Conservation (phyloP, 352 stramenopile genomes). For the Blastocystis sp. region DNA sequence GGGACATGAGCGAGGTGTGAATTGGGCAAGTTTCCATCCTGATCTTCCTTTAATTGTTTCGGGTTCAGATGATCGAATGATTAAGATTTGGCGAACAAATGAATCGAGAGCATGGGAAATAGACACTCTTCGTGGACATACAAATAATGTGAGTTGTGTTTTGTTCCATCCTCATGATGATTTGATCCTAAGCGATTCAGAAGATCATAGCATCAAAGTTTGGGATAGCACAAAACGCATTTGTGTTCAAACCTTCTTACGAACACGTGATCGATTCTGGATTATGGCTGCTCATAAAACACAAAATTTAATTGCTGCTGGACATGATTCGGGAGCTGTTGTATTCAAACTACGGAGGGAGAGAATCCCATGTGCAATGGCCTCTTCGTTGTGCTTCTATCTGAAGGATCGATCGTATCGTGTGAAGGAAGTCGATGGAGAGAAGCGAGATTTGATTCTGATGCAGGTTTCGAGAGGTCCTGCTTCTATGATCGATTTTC, state of each 20-base stretch:
- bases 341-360: constrained; percentile 97
- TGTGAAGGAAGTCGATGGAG: constrained; percentile 63
- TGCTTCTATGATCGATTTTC: constrained; percentile 78
- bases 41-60: constrained; percentile 88
- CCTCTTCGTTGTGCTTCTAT: constrained; percentile 80
- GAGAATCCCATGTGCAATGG: constrained; percentile 81
- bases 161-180: constrained; percentile 97
- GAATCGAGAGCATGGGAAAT: constrained; percentile 99
- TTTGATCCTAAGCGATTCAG: constrained; percentile 95
- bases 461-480: constrained; percentile 29
- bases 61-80: constrained; percentile 94
- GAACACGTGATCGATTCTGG: constrained; percentile 98
- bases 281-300: constrained; percentile 85
- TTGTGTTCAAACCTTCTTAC: constrained; percentile 92
- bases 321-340: constrained; percentile 98
- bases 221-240: constrained; percentile 97
- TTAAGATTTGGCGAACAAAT: constrained; percentile 97
- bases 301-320: constrained; percentile 92
- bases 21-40: constrained; percentile 95
- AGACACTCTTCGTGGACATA: constrained; percentile 97
- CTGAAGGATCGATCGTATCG: constrained; percentile 76
- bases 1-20: constrained; percentile 95
- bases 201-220: constrained; percentile 95
- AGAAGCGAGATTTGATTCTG: constrained; percentile 70
- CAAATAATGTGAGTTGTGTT: constrained; percentile 98